Conservation (phyloP, 139 green algal genomes). For the Deuterostichococcus epilithicus region DNA sequence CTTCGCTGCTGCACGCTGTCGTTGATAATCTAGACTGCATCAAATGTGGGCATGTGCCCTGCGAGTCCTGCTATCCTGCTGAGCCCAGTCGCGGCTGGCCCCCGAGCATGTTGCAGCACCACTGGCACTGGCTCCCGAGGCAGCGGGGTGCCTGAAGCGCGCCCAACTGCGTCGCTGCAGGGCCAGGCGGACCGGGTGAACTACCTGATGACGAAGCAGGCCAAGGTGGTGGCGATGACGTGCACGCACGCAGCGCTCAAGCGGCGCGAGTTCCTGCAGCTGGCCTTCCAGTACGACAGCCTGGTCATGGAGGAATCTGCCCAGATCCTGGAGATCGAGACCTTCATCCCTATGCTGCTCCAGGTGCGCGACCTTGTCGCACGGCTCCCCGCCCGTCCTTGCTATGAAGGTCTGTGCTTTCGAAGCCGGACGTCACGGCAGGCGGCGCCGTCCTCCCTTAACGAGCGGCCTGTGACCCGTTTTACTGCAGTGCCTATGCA, state of each 20-base stretch:
- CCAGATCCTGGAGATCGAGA: conserved; percentile 98
- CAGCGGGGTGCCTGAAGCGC: too few species aligned
- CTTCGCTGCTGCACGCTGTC: too few species aligned
- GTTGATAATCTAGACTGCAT: too few species aligned
- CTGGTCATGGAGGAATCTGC: conserved; percentile 97
- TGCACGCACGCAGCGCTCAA: conserved; percentile 98
- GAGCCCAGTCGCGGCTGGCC: too few species aligned
- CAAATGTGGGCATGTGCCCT: too few species aligned
- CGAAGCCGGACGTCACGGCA: too few species aligned
- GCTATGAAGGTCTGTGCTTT: too few species aligned
- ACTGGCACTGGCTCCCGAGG: too few species aligned
- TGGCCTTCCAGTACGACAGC: conserved; percentile 97
- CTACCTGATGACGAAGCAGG: conserved; percentile 96
- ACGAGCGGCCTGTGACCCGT: not conserved
- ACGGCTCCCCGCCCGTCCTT: too few species aligned
- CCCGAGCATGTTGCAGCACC: too few species aligned
- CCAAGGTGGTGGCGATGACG: conserved; percentile 99
- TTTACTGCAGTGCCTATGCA: not conserved
- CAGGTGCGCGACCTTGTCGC: conserved; percentile 48
- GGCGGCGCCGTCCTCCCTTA: too few species aligned
- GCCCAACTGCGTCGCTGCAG: conserved; percentile 2
- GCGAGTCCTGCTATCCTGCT: too few species aligned
- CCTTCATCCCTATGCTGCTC: conserved; percentile 96
- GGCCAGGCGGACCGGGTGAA: conserved; percentile 83
- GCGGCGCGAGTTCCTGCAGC: conserved; percentile 88